A percentile compares a stretch with the other conserved stretches of the same genome.
Evolutionary conservation across 768 basidiomycete species (phyloP).

Genomic region (Omphalotus guepiniiformis): DNA sequence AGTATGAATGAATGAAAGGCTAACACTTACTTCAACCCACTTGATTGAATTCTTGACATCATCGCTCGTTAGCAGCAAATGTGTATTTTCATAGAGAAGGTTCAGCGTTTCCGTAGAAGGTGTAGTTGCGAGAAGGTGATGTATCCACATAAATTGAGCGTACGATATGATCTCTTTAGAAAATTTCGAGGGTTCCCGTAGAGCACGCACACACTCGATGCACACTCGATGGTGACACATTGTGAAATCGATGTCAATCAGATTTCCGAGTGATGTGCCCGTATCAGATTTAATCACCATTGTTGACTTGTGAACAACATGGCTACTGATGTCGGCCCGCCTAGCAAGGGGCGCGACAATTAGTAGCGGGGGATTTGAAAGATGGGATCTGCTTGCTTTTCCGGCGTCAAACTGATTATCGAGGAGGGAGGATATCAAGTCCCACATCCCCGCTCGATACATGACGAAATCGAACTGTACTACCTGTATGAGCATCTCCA

Average conservation of each 20-base stretch:
- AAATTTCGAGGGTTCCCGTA: background rate
- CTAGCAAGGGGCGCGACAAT: background rate
- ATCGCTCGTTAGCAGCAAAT: background rate
- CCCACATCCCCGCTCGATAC: background rate
- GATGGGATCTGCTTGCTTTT: background rate
- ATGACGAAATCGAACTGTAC: background rate
- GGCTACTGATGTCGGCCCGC: background rate
- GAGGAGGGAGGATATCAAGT: background rate
- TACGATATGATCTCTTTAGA: background rate
- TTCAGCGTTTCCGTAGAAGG: background rate
- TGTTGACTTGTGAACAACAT: no score
- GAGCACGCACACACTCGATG: background rate
- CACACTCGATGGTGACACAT: background rate
- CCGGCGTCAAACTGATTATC: background rate
- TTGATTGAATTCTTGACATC: background rate
- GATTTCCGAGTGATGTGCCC: no score
- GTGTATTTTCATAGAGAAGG: background rate
- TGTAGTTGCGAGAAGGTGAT: background rate
- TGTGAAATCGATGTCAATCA: background rate
- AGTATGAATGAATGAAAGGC: no score
- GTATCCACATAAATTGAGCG: background rate
- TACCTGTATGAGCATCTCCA: background rate
- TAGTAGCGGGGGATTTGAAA: background rate
- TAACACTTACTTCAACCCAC: slow-evolving; percentile 1
- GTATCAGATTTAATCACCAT: no score